Evolutionary conservation across 2,329 filamentous ascomycete species (phyloP).

Genomic region (Colletotrichum noveboracense): DNA sequence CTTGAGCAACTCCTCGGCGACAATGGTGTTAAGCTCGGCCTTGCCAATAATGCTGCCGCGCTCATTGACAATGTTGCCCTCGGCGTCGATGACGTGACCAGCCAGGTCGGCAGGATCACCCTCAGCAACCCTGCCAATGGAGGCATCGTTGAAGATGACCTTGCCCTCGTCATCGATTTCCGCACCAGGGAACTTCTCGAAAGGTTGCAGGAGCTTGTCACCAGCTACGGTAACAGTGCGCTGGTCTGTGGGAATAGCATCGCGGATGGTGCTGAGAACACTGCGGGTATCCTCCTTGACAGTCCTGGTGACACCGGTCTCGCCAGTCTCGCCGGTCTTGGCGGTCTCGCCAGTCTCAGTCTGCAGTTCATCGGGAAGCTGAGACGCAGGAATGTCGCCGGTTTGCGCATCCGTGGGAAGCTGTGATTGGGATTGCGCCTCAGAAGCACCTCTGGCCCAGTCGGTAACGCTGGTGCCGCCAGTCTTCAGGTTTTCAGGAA

Average conservation of each 20-base stretch:
- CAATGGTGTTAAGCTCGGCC: conserved; percentile 35
- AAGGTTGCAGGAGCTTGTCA: conserved; percentile 28
- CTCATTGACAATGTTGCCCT: conserved; percentile 41
- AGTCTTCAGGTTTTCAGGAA: neutral
- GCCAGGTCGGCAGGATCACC: conserved; percentile 38
- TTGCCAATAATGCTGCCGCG: conserved; percentile 38
- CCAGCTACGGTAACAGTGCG: conserved; percentile 17
- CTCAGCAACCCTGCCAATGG: conserved; percentile 42
- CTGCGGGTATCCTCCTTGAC: conserved; percentile 11
- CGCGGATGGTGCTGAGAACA: conserved; percentile 11
- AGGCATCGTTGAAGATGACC: conserved; percentile 40
- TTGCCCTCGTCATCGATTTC: conserved; percentile 40
- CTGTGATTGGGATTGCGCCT: neutral
- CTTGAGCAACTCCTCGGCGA: conserved; percentile 31
- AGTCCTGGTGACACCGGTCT: neutral
- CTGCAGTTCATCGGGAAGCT: neutral
- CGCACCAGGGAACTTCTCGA: conserved; percentile 40
- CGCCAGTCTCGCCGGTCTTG: neutral
- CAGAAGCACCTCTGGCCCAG: neutral
- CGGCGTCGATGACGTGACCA: conserved; percentile 39
- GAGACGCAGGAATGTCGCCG: neutral
- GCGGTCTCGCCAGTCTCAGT: neutral
- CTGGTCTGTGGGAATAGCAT: conserved; percentile 7
- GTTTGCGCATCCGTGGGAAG: neutral
- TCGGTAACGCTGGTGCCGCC: neutral